Evolutionary conservation across 768 basidiomycete genomes (phyloP), one percentile per base, ranked within the genome.

Genomic region (Panaeolus papilionaceus): DNA sequence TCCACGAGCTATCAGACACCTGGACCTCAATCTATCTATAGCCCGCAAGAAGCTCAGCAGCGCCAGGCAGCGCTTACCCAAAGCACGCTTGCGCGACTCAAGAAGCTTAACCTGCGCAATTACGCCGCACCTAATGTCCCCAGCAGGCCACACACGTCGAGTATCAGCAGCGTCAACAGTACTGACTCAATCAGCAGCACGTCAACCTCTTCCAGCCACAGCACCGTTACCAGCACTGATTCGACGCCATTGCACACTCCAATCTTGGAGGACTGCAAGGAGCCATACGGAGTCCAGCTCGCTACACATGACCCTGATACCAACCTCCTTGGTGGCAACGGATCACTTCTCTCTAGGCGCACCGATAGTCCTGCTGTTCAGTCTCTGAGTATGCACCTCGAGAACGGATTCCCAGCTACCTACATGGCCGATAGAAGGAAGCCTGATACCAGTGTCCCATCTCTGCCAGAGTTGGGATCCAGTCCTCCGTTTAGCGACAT

Each of bases 41-140:
- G 64, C 61, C 47, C 66, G 26, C 67, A 68, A 33, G 63, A 65
- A 26, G 44, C 68, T 58, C 66, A 70, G 37, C 66, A 66, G 33
- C 70, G 69, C 16, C 71, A 75, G 44, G 72, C 72, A 9, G 77
- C 78, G 26, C 61, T 77, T 18, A 75, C 81, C 0, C 78, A 81
- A 68, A 79, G 77, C 8, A 79, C 80, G 6, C 68, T 80, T 7
- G 70, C 71, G 38, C 68, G 80, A 42, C 68, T 83, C 23, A 78
- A 76, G 67, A 78, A 78, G 73, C 75, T 87, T 51, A 83, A 80
- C 63, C 72, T 86, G 67, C 78, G 77, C 69, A 87, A 86, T 75
- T 87, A 87, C 69, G 84, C 85, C 9, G 83, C 84, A 6, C 85
- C 86, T 37, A 11, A 33, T 23, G 9, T 10, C 20, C 20, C 6